Conservation (phyloP, 768 basidiomycete species). For the Mycena indigotica region DNA sequence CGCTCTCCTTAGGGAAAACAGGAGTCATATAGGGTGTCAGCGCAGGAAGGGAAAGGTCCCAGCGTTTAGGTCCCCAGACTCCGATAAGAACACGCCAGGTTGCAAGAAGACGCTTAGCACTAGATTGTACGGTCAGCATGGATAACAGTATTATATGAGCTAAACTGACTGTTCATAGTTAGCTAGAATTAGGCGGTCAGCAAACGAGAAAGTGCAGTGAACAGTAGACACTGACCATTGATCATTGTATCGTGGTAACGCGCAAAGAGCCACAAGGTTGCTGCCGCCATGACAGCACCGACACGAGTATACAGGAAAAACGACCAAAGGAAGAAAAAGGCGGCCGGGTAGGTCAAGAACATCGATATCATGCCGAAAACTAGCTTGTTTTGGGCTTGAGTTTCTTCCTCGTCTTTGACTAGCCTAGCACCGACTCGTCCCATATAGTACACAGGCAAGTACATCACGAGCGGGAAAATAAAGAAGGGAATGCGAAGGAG, state of each 20-base stretch:
- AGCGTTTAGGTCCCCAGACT: constrained; percentile 84
- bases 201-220: constrained; percentile 13
- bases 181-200: no score
- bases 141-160: no score
- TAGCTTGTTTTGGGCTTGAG: constrained; percentile 96
- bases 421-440: constrained; percentile 73
- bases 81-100: constrained; percentile 98
- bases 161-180: constrained; percentile 76
- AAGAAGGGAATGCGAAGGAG: constrained; percentile 86
- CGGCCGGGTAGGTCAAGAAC: constrained; percentile 74
- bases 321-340: constrained; percentile 87
- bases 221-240: constrained; percentile 61
- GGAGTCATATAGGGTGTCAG: constrained; percentile 76
- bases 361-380: constrained; percentile 80
- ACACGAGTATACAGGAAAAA: constrained; percentile 72
- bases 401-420: constrained; percentile 86
- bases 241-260: constrained; percentile 86
- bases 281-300: constrained; percentile 73
- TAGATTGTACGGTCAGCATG: constrained; percentile 34
- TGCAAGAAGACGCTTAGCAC: constrained; percentile 83
- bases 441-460: constrained; percentile 84
- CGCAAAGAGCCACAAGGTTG: constrained; percentile 74
- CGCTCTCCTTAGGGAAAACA: constrained; percentile 62
- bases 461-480: constrained; percentile 79
- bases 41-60: constrained; percentile 78